Conservation (phyloP, 1,139 yeast genomes). For the Nakaseomyces uthaithaninus region DNA sequence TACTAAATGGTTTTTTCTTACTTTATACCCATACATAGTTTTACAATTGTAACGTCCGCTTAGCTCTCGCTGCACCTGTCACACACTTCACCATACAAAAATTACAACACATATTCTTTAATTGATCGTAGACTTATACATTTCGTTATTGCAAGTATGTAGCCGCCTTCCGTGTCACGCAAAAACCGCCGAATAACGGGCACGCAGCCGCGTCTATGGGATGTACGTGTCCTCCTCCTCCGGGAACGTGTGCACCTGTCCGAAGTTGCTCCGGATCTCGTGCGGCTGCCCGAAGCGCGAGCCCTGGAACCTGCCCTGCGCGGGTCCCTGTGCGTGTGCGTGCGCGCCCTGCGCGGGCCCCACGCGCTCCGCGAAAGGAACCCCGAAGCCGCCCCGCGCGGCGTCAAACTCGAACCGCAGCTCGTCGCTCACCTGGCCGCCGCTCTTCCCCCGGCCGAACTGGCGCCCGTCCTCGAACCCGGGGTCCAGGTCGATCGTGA, state of each 20-base stretch:
- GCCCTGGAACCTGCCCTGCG: constrained; percentile 4
- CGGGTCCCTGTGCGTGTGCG: background rate
- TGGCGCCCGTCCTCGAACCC: constrained; percentile 94
- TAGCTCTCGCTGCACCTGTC: too few relatives aligned
- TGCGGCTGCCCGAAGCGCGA: background rate
- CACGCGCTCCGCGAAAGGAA: constrained; percentile 29
- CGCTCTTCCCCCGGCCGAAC: constrained; percentile 83
- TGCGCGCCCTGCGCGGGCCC: constrained; percentile 18
- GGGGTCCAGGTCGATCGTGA: constrained; percentile 85
- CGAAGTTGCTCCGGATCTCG: background rate
- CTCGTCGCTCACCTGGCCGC: constrained; percentile 74
- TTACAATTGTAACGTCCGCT: too few relatives aligned
- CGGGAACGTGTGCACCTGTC: constrained; percentile 4
- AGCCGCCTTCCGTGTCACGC: too few relatives aligned
- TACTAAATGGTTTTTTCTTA: too few relatives aligned
- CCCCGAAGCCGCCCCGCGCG: constrained; percentile 45
- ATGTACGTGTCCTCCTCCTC: constrained; percentile 19
- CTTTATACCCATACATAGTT: too few relatives aligned
- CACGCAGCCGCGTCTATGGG: too few relatives aligned
- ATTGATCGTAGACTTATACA: too few relatives aligned
- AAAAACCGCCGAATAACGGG: too few relatives aligned
- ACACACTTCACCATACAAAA: too few relatives aligned
- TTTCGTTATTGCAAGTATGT: constrained; percentile 9
- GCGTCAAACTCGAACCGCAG: constrained; percentile 48
- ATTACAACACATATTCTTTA: too few relatives aligned